These are phyloP conservation scores for Saccharum officinarum DNA, from an alignment of 176 grass and related monocot species.

Conservation along the genomic window DNA sequence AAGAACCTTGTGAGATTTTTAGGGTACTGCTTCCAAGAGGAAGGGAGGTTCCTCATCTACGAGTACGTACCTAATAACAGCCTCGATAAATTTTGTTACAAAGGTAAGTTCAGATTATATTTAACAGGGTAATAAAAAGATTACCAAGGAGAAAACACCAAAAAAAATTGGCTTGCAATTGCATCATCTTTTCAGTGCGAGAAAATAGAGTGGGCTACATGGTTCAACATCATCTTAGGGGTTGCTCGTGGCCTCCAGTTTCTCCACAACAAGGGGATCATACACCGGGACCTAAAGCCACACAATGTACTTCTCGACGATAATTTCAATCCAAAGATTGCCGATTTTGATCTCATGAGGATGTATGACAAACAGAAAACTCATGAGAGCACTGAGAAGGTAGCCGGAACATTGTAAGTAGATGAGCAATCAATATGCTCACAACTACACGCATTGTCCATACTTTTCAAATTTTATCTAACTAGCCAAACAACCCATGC, in stretches of 20 bases:
- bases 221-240: conserved; percentile 26
- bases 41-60: background rate
- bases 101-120: background rate
- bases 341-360: conserved; percentile 16
- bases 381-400: conserved; percentile 18
- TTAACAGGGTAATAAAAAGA: background rate
- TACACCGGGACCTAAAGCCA: conserved; percentile 26
- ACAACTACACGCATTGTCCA: background rate
- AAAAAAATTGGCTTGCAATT: background rate
- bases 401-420: background rate
- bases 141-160: background rate
- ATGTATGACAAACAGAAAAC: conserved; percentile 15
- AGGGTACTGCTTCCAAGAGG: background rate
- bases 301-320: conserved; percentile 4
- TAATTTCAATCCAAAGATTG: conserved; percentile 11
- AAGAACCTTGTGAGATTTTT: background rate
- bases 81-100: conserved; percentile 3
- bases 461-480: background rate
- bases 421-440: background rate
- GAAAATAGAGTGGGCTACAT: background rate
- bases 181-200: background rate
- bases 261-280: background rate
- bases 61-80: conserved; percentile 4
- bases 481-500: too few species aligned
- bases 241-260: background rate